Base-by-base conservation (phyloP, 2,329 filamentous ascomycete genomes). In the Nakataea oryzae region DNA sequence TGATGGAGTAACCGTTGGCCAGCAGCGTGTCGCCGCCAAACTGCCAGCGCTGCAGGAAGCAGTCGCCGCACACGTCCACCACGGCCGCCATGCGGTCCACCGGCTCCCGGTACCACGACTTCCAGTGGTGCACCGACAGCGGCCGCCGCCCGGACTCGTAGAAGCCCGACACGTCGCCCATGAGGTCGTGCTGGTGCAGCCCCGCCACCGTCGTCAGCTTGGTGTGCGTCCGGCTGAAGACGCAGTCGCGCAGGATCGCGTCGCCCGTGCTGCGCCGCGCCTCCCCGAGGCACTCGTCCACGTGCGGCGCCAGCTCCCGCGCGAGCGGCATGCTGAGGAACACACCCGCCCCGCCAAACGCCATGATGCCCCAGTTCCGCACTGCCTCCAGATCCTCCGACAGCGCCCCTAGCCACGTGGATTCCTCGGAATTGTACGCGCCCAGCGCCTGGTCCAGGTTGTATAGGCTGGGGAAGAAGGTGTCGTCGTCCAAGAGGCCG, bases 91-190 rank as follows among this genome's bases (percentile, higher is more conserved):
- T 80, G 62, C 77, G 74, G 58, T 77, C 75, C 55, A 85, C 74
- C 59, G 79, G 79, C 29, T 74, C 75, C 11, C 75, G 67, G 71
- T 84, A 84, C 82, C 83, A 86, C 14, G 78, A 81, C 69, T 85
- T 86, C 83, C 83, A 86, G 73, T 87, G 84, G 69, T 87, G 84
- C 8, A 87, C 73, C 59, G 79, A 84, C 14, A 86, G 71, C 0
- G 82, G 79, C n/a, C 75, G 72, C 28, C 77, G 71, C 1, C 82
- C 81, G 2, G 79, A 78, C 71, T 87, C 84, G 69, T 85, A 87
- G 67, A 86, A 85, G 0, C 84, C 85, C 2, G 80, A 79, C 27
- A 79, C 70, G 64, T 87, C 83, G 41, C 75, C 77, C 47, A 73
- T 73, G 64, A 86, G 72, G 68, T 87, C 84, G 61, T 86, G 75